phyloP scores from a whole-genome alignment of 371 early-diverging fungal species.

The Mortierella sp. region DNA sequence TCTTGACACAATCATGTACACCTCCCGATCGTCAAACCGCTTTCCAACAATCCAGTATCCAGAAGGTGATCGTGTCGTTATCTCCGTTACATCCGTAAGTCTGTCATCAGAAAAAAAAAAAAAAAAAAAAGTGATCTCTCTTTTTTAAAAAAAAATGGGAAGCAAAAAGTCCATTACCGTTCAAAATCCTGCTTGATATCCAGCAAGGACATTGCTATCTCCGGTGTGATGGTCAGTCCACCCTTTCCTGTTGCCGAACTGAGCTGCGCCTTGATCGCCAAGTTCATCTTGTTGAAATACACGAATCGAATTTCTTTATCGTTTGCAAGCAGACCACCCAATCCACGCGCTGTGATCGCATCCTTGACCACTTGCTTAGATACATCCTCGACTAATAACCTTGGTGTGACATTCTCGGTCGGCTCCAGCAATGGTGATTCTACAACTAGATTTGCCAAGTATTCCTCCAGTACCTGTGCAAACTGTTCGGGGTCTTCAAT shows the following conservation, averaged over 20 bases:
- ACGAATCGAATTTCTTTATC: conserved; percentile 53
- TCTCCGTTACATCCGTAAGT: conserved; percentile 63
- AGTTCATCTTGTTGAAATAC: conserved; percentile 51
- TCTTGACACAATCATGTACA: conserved; percentile 71
- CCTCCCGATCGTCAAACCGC: conserved; percentile 62
- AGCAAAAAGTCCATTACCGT: conserved; percentile 26
- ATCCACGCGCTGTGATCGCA: conserved; percentile 29
- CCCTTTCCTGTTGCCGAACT: conserved; percentile 28
- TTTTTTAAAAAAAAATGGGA: not conserved
- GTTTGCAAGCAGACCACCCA: conserved; percentile 30
- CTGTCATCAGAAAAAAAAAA: conserved; percentile 15
- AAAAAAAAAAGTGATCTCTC: too few relatives aligned
- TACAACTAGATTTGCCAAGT: conserved; percentile 9
- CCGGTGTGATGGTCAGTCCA: conserved; percentile 30
- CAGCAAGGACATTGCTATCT: conserved; percentile 55
- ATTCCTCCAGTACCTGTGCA: conserved; percentile 34
- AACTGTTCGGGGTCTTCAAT: conserved; percentile 41
- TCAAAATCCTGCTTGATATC: conserved; percentile 69
- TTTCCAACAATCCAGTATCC: conserved; percentile 74
- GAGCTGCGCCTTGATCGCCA: conserved; percentile 50
- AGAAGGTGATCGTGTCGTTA: conserved; percentile 69
- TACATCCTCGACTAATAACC: conserved; percentile 36
- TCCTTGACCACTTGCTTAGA: conserved; percentile 41
- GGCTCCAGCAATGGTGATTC: conserved; percentile 33
- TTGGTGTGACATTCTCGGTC: conserved; percentile 3